Evolutionary conservation across 805 yeast genomes (phyloP).

Genomic region (Wickerhamiella slavikovae): DNA sequence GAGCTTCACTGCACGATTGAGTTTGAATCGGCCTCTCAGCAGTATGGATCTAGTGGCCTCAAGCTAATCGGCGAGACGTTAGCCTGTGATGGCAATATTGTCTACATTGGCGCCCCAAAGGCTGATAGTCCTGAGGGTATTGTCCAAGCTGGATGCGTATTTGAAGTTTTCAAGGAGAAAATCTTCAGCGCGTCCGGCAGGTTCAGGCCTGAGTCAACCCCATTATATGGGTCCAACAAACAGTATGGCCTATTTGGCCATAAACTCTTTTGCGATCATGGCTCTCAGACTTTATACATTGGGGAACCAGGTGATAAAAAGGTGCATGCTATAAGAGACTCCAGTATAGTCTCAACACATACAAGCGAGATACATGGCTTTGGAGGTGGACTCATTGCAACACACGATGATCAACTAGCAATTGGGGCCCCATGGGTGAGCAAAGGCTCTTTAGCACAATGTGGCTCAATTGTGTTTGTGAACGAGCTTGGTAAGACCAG

Average conservation of each 20-base stretch:
- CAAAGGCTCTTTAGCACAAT: no score
- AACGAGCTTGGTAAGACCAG: no score
- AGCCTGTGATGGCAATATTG: slow-evolving; percentile 20
- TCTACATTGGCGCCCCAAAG: slow-evolving; percentile 26
- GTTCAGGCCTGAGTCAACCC: not conserved
- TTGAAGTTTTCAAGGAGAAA: slow-evolving; percentile 3
- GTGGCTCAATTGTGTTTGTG: no score
- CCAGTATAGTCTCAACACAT: no score
- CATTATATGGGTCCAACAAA: slow-evolving; percentile 1
- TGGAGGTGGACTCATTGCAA: slow-evolving; percentile 13
- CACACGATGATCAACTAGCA: slow-evolving; percentile 15
- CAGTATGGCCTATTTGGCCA: slow-evolving; percentile 26
- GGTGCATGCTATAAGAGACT: no score
- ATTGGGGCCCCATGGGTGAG: slow-evolving; percentile 17
- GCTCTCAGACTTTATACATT: slow-evolving; percentile 17
- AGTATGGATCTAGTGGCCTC: slow-evolving; percentile 22
- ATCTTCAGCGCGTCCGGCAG: not conserved
- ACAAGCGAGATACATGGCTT: no score
- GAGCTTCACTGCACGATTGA: slow-evolving; percentile 13
- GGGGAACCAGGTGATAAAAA: slow-evolving; percentile 22
- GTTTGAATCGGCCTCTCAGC: slow-evolving; percentile 13
- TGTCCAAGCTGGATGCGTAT: slow-evolving; percentile 21
- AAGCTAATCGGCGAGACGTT: slow-evolving; percentile 25
- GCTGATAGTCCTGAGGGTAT: slow-evolving; percentile 17
- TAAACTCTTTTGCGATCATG: slow-evolving; percentile 15